These are phyloP conservation scores for Agaricales sp. DNA, from an alignment of 1,284 basidiomycete genomes.

Conservation along the genomic window DNA sequence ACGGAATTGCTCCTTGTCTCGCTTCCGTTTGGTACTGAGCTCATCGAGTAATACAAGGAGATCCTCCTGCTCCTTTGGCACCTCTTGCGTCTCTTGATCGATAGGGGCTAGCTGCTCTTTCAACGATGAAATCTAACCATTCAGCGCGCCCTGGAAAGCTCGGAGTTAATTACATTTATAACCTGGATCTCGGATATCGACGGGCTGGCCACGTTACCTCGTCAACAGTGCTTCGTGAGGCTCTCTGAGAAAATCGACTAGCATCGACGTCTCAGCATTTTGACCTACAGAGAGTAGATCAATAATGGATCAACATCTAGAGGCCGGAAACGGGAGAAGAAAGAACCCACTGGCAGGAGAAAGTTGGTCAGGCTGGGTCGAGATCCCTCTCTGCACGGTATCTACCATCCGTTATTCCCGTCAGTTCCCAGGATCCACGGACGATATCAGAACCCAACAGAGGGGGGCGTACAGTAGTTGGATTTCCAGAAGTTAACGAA, in stretches of 20 bases:
- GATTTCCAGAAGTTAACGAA: slow-evolving; percentile 99
- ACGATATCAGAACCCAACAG: slow-evolving; percentile 1
- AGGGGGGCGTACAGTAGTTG: slow-evolving; percentile 77
- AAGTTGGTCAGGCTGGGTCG: slow-evolving; percentile 51
- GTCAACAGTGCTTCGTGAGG: slow-evolving; percentile 33
- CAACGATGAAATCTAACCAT: slow-evolving; percentile 9
- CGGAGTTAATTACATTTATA: slow-evolving; percentile 6
- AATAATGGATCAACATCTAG: too few species aligned
- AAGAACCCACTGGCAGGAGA: slow-evolving; percentile 40
- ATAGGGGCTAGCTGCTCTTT: slow-evolving; percentile 34
- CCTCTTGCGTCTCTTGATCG: slow-evolving; percentile 63
- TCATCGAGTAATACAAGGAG: slow-evolving; percentile 91
- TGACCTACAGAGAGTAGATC: too few species aligned
- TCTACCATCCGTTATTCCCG: slow-evolving; percentile 26
- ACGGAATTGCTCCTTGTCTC: slow-evolving; percentile 72
- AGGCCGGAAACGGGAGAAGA: neutral
- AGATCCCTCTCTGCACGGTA: slow-evolving; percentile 58
- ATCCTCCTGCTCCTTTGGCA: slow-evolving; percentile 92
- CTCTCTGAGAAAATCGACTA: slow-evolving; percentile 73
- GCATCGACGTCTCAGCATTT: slow-evolving; percentile 66
- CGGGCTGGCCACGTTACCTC: slow-evolving; percentile 23
- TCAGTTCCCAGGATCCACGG: neutral
- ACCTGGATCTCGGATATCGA: slow-evolving; percentile 8
- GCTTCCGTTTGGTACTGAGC: slow-evolving; percentile 73
- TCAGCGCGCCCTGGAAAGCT: slow-evolving; percentile 14